Percentiles rank a stretch among this genome's conserved stretches.
These are phyloP conservation scores for Escallonia rubra DNA, from an alignment of 129 eudicot species.

Conservation along the genomic window DNA sequence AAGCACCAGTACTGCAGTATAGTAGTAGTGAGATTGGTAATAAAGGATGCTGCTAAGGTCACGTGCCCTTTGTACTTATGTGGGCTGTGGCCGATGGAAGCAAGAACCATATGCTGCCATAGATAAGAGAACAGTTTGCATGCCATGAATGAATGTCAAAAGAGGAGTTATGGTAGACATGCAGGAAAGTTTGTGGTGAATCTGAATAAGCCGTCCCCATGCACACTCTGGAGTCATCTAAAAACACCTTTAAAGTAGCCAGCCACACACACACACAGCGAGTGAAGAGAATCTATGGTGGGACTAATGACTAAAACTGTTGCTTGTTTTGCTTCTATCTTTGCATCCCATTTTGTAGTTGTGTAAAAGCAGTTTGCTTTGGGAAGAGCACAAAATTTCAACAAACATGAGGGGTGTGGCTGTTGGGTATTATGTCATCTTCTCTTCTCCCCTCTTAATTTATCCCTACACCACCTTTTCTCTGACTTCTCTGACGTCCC, in stretches of 20 bases:
- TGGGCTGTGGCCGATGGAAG: background rate
- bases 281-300: background rate
- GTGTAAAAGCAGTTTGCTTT: background rate
- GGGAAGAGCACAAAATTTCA: background rate
- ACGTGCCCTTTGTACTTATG: background rate
- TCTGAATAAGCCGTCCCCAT: slow-evolving; percentile 2
- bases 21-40: background rate
- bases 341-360: background rate
- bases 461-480: background rate
- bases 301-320: background rate
- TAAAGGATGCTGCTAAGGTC: background rate
- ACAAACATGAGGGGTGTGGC: background rate
- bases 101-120: background rate
- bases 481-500: slow-evolving; percentile 19
- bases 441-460: background rate
- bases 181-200: slow-evolving; percentile 2
- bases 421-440: slow-evolving; percentile 12
- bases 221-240: background rate
- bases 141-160: background rate
- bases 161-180: slow-evolving; percentile 1
- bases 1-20: background rate
- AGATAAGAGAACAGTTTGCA: background rate
- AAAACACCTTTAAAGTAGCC: background rate
- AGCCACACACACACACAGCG: background rate
- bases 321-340: background rate